Evolutionary conservation across 139 green algal genomes (phyloP).

Genomic region (Coccomyxa sp.): DNA sequence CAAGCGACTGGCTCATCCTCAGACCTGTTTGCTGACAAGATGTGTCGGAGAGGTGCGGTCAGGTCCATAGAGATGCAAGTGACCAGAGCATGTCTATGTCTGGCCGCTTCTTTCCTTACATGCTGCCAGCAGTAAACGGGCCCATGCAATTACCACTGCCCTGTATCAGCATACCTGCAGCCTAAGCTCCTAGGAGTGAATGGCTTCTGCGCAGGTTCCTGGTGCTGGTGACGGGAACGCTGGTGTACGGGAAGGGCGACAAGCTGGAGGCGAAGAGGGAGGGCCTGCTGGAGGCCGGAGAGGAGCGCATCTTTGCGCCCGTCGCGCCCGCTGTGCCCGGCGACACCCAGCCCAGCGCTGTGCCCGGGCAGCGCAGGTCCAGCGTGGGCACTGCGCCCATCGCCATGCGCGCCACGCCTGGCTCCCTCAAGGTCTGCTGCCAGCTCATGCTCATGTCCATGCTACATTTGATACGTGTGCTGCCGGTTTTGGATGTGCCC

Average conservation of each 20-base stretch:
- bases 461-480: neutral
- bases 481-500: neutral
- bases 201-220: constrained; percentile 38
- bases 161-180: neutral
- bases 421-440: constrained; percentile 10
- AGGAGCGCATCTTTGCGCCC: neutral
- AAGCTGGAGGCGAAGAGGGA: constrained; percentile 20
- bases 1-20: neutral
- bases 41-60: neutral
- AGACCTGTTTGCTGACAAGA: neutral
- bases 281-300: neutral
- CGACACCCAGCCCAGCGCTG: neutral
- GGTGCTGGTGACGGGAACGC: constrained; percentile 61
- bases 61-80: neutral
- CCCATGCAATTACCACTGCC: neutral
- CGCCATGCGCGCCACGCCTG: constrained; percentile 1
- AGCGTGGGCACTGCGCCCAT: constrained; percentile 1
- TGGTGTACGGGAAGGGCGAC: constrained; percentile 61
- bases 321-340: too few relatives aligned
- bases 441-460: neutral
- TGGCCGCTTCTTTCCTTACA: neutral
- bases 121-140: neutral
- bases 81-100: neutral
- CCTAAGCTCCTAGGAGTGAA: neutral
- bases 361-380: neutral